These are phyloP conservation scores for Eucalyptus microcorys DNA, from an alignment of 345 rosid genomes.

Conservation along the genomic window DNA sequence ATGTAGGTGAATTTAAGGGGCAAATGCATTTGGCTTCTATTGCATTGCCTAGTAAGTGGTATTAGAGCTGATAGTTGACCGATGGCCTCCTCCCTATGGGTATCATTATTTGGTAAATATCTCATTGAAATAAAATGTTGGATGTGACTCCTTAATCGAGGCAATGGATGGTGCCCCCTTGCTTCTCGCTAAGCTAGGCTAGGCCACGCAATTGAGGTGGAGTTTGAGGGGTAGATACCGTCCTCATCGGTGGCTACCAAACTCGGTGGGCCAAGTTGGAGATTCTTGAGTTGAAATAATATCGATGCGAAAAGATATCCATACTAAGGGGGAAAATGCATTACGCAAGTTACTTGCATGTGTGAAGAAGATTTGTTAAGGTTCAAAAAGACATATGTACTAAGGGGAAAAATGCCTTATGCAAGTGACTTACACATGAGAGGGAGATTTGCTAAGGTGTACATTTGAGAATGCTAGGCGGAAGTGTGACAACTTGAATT, in stretches of 20 bases:
- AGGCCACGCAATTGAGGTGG: neutral
- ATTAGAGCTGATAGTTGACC: neutral
- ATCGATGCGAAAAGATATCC: neutral
- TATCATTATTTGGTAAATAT: neutral
- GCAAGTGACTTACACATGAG: neutral
- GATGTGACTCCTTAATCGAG: neutral
- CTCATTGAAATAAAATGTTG: neutral
- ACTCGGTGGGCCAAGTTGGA: neutral
- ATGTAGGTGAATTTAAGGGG: neutral
- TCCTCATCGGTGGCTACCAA: neutral
- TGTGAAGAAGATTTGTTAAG: neutral
- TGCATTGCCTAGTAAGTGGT: neutral
- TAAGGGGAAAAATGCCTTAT: neutral
- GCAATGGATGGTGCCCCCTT: neutral
- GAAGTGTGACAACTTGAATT: no score
- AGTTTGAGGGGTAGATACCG: neutral
- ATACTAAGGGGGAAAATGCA: neutral
- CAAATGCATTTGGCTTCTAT: neutral
- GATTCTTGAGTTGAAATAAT: neutral
- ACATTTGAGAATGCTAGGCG: neutral
- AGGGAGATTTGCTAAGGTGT: neutral
- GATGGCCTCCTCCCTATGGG: neutral
- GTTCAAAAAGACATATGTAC: neutral
- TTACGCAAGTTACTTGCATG: neutral
- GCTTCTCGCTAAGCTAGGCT: neutral